Evolutionary conservation across 495 filamentous ascomycete genomes (phyloP).

Genomic region (Sporormia fimetaria): DNA sequence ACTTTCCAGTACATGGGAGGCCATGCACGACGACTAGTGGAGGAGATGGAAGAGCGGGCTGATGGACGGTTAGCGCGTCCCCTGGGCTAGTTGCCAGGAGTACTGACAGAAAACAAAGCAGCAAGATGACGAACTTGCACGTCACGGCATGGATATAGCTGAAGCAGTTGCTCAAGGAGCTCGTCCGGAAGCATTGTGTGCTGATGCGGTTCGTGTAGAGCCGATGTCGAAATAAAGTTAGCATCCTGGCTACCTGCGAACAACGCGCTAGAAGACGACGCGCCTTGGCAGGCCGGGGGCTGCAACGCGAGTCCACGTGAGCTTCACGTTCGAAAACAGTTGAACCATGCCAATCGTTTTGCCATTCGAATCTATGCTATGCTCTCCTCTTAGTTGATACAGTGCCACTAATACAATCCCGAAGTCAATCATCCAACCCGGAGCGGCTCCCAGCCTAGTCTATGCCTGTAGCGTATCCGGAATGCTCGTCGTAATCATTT

Average conservation of each 20-base stretch:
- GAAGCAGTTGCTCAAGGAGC: conserved; percentile 19
- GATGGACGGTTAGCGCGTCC: conserved; percentile 4
- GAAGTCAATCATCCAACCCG: too few species aligned
- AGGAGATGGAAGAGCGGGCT: conserved; percentile 38
- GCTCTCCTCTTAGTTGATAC: too few species aligned
- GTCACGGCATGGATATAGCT: conserved; percentile 31
- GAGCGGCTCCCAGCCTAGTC: neutral
- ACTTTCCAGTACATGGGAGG: conserved; percentile 88
- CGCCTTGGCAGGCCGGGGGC: conserved; percentile 3
- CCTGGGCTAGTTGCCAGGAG: neutral
- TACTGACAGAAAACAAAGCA: conserved; percentile 26
- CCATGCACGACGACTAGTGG: conserved; percentile 68
- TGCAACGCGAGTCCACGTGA: neutral
- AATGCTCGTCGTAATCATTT: neutral
- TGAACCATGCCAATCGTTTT: too few species aligned
- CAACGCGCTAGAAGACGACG: conserved; percentile 11
- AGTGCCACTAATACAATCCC: too few species aligned
- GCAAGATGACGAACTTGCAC: conserved; percentile 29
- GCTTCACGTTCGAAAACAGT: too few species aligned
- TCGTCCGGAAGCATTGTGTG: conserved; percentile 27
- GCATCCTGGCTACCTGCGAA: neutral
- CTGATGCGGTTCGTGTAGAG: neutral
- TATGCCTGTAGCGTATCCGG: conserved; percentile 8
- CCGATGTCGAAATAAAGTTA: neutral
- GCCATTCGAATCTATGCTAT: too few species aligned